phyloP scores from a whole-genome alignment of 75 land plant genomes.

The Gnetum montanum region DNA sequence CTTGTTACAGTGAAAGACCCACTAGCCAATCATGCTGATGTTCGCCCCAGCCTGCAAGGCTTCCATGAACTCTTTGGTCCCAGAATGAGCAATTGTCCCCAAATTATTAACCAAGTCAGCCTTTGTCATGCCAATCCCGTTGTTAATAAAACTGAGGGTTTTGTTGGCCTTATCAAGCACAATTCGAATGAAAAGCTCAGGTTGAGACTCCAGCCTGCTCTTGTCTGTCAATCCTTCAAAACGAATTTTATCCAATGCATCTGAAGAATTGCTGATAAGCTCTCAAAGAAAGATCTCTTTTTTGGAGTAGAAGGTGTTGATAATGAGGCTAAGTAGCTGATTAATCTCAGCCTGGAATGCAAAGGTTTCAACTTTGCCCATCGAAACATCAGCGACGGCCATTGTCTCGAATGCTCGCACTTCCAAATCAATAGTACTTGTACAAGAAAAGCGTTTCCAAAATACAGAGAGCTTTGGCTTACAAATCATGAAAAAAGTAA shows the following conservation, averaged over 20 bases:
- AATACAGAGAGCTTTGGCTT: no score
- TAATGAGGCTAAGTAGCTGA: no score
- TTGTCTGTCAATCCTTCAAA: constrained; percentile 75
- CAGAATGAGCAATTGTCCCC: constrained; percentile 69
- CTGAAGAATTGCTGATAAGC: no score
- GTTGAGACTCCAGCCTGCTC: constrained; percentile 51
- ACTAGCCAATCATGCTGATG: constrained; percentile 70
- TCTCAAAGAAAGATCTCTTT: no score
- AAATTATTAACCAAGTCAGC: constrained; percentile 71
- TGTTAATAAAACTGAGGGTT: constrained; percentile 32
- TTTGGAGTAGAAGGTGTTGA: no score
- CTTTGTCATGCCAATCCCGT: constrained; percentile 50
- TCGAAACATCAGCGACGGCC: no score
- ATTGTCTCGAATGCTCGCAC: no score
- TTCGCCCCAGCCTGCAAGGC: constrained; percentile 69
- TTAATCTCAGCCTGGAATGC: no score
- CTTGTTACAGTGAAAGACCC: constrained; percentile 51
- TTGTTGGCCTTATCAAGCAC: constrained; percentile 37
- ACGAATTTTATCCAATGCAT: constrained; percentile 78
- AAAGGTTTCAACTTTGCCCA: no score
- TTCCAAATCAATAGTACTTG: no score
- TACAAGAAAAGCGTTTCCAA: no score
- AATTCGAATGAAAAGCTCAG: constrained; percentile 51
- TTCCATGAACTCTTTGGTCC: constrained; percentile 78
- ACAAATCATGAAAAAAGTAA: no score